Evolutionary conservation across 2,329 filamentous ascomycete species (phyloP).

Genomic region (Dendryphion nanum): DNA sequence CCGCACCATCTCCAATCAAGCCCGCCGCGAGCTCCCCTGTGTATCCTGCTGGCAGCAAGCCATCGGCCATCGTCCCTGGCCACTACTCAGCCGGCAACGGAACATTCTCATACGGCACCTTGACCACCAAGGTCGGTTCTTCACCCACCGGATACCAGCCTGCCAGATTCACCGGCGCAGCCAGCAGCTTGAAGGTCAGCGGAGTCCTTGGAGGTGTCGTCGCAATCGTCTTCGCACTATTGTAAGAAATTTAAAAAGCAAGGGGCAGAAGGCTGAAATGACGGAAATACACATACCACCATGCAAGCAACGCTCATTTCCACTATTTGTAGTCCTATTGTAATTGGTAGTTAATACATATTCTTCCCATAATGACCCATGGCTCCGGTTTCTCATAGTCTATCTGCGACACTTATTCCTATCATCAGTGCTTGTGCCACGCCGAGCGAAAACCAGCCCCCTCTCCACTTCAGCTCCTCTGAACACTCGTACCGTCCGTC

Average conservation of each 20-base stretch:
- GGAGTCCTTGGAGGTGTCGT: slow-evolving; percentile 12
- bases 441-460: too few species aligned
- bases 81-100: slow-evolving; percentile 6
- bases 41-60: not conserved
- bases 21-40: not conserved
- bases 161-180: slow-evolving; percentile 24
- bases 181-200: slow-evolving; percentile 12
- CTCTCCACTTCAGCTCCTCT: too few species aligned
- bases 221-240: slow-evolving; percentile 4
- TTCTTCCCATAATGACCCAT: too few species aligned
- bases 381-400: too few species aligned
- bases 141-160: slow-evolving; percentile 12
- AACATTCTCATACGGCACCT: slow-evolving; percentile 12
- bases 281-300: too few species aligned
- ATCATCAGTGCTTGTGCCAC: too few species aligned
- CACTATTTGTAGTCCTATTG: too few species aligned
- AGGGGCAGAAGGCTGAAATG: too few species aligned
- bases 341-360: too few species aligned
- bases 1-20: not conserved
- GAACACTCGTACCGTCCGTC: too few species aligned
- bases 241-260: not conserved
- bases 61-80: not conserved
- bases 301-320: too few species aligned
- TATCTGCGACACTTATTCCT: too few species aligned
- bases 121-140: not conserved